Evolutionary conservation across 805 yeast species (phyloP).

Genomic region (Hanseniaspora jakobsenii): DNA sequence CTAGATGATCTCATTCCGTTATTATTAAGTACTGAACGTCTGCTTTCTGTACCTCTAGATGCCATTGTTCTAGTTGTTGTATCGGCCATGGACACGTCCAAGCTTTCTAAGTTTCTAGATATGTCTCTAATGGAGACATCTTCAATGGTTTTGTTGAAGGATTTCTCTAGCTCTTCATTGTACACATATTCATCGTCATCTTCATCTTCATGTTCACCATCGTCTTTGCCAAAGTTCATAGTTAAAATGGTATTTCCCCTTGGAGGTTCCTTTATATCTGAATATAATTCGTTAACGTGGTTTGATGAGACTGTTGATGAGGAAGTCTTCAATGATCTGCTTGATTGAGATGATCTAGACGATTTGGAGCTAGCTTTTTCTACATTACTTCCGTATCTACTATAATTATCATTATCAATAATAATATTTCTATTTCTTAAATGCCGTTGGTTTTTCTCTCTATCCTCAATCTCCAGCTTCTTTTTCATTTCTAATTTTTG

Average conservation of each 20-base stretch:
- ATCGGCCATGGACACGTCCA: constrained; percentile 20
- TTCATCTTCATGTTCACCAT: constrained; percentile 23
- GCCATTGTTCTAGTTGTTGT: neutral
- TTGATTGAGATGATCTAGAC: constrained; percentile 5
- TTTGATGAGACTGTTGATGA: constrained; percentile 6
- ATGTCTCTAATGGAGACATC: constrained; percentile 31
- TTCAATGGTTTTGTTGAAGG: constrained; percentile 30
- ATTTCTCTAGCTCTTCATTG: constrained; percentile 29
- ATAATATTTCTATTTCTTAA: neutral
- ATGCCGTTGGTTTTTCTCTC: neutral
- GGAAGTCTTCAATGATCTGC: constrained; percentile 13
- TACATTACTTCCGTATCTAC: neutral
- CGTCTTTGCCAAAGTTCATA: constrained; percentile 24
- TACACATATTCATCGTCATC: constrained; percentile 29
- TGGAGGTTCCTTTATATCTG: neutral
- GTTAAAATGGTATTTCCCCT: constrained; percentile 17
- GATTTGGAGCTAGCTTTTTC: no score
- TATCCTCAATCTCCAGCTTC: constrained; percentile 5
- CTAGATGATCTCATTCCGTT: no score
- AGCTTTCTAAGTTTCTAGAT: constrained; percentile 29
- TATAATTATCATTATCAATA: neutral
- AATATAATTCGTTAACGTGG: neutral
- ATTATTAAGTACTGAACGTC: no score
- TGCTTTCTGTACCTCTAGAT: no score
- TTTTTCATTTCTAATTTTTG: no score